phyloP scores from a whole-genome alignment of 2,329 filamentous ascomycete genomes.

The Bipolaris cookei region DNA sequence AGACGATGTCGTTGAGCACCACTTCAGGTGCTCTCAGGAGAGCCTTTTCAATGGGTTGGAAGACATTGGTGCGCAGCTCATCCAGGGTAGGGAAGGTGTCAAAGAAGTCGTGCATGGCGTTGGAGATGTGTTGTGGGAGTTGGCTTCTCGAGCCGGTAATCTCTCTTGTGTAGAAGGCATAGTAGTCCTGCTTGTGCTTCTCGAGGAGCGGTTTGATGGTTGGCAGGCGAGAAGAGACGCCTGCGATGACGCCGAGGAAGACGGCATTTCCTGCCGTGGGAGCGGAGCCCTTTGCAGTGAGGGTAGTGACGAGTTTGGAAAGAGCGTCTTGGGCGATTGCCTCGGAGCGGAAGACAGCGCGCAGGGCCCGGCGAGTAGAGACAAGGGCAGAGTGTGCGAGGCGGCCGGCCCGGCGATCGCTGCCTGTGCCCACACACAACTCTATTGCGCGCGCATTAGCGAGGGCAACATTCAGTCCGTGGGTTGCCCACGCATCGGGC shows the following conservation, averaged over 20 bases:
- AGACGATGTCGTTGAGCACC: constrained; percentile 78
- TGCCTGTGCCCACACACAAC: constrained; percentile 67
- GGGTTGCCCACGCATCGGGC: constrained; percentile 66
- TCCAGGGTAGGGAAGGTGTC: constrained; percentile 72
- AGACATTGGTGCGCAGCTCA: constrained; percentile 75
- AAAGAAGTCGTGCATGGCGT: constrained; percentile 83
- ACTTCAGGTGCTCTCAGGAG: constrained; percentile 90
- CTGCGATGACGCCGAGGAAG: constrained; percentile 84
- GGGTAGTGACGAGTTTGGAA: constrained; percentile 65
- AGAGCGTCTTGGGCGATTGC: constrained; percentile 67
- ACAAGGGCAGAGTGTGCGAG: constrained; percentile 76
- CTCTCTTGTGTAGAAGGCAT: constrained; percentile 84
- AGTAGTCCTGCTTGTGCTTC: constrained; percentile 72
- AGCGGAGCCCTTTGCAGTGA: constrained; percentile 71
- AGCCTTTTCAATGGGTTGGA: constrained; percentile 86
- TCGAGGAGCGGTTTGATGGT: constrained; percentile 68
- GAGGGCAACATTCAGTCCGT: constrained; percentile 69
- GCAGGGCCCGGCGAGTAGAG: constrained; percentile 78
- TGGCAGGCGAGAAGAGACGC: constrained; percentile 77
- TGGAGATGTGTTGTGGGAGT: constrained; percentile 74
- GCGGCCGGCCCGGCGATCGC: constrained; percentile 51
- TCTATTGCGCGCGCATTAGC: constrained; percentile 77
- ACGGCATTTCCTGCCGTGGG: constrained; percentile 73
- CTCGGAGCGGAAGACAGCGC: constrained; percentile 70
- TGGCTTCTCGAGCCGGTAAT: constrained; percentile 78